These are phyloP conservation scores for Erysimum cheiri DNA, from an alignment of 441 rosid genomes.

Conservation along the genomic window DNA sequence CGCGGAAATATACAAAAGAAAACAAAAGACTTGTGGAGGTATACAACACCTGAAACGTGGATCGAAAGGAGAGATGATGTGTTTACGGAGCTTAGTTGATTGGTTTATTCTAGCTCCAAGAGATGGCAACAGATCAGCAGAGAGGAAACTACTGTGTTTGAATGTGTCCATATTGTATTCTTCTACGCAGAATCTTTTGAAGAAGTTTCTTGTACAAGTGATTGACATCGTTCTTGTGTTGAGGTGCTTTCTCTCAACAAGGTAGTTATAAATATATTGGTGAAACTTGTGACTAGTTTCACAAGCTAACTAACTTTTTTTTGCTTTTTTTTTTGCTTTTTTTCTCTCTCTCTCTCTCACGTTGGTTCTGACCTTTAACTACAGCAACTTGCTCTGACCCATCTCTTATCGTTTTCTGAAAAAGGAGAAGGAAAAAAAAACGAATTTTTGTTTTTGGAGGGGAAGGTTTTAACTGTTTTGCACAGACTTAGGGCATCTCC, in stretches of 20 bases:
- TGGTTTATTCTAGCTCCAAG: slow-evolving; percentile 95
- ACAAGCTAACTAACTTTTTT: slow-evolving; percentile 54
- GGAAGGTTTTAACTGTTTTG: slow-evolving; percentile 48
- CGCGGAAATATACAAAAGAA: background rate
- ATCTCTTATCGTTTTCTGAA: slow-evolving; percentile 41
- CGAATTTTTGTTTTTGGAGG: slow-evolving; percentile 22
- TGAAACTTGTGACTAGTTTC: slow-evolving; percentile 58
- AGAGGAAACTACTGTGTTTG: slow-evolving; percentile 65
- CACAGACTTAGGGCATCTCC: too few species aligned
- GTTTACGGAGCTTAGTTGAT: slow-evolving; percentile 74
- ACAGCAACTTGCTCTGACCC: slow-evolving; percentile 47
- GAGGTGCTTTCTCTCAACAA: slow-evolving; percentile 36
- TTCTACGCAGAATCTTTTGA: slow-evolving; percentile 77
- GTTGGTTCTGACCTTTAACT: slow-evolving; percentile 43
- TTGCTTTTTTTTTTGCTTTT: slow-evolving; percentile 46
- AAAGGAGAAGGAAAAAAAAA: background rate
- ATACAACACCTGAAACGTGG: slow-evolving; percentile 73
- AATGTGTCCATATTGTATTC: slow-evolving; percentile 57
- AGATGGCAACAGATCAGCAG: slow-evolving; percentile 89
- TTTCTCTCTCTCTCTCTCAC: slow-evolving; percentile 39
- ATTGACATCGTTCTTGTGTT: slow-evolving; percentile 54
- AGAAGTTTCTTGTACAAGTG: slow-evolving; percentile 71
- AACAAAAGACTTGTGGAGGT: slow-evolving; percentile 16
- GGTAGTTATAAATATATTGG: slow-evolving; percentile 52
- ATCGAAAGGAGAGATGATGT: slow-evolving; percentile 82